Evolutionary conservation across 2,329 filamentous ascomycete species (phyloP).

Genomic region (Venturia carpophila): DNA sequence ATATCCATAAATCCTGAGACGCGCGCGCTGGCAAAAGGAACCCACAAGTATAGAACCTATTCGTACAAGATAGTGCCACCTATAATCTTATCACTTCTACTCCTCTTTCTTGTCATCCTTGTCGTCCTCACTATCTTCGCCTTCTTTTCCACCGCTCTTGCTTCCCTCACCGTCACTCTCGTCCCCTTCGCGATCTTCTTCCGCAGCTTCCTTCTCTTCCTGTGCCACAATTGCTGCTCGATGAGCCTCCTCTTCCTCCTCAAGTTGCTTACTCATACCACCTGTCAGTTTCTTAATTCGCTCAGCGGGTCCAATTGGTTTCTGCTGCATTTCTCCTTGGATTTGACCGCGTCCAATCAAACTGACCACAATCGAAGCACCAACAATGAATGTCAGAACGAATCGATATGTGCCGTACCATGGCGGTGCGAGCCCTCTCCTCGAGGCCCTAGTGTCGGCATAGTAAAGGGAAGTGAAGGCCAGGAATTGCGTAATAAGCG

Average conservation of each 20-base stretch:
- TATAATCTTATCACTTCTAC: neutral
- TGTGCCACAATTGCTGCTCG: conserved; percentile 4
- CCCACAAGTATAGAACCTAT: no score
- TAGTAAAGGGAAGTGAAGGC: conserved; percentile 84
- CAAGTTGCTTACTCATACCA: conserved; percentile 24
- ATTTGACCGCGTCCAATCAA: conserved; percentile 78
- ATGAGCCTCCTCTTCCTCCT: conserved; percentile 27
- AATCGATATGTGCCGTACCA: conserved; percentile 93
- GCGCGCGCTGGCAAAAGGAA: no score
- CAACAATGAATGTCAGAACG: conserved; percentile 83
- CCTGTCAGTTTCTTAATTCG: conserved; percentile 19
- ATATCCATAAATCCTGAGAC: no score
- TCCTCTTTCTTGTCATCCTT: conserved; percentile 1
- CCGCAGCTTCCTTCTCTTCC: conserved; percentile 9
- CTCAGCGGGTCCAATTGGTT: conserved; percentile 12
- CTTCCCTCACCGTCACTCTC: conserved; percentile 1
- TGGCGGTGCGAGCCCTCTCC: conserved; percentile 66
- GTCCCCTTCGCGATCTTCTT: neutral
- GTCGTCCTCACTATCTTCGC: conserved; percentile 2
- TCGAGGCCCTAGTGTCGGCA: conserved; percentile 65
- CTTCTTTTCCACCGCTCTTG: conserved; percentile 1
- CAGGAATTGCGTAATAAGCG: conserved; percentile 75
- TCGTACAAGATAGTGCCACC: neutral
- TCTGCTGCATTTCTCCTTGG: conserved; percentile 41
- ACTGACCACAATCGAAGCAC: conserved; percentile 69